A percentile compares a stretch with the other conserved stretches of the same genome.
Evolutionary conservation across 2,329 filamentous ascomycete species (phyloP).

Genomic region (Fusarium sp.): DNA sequence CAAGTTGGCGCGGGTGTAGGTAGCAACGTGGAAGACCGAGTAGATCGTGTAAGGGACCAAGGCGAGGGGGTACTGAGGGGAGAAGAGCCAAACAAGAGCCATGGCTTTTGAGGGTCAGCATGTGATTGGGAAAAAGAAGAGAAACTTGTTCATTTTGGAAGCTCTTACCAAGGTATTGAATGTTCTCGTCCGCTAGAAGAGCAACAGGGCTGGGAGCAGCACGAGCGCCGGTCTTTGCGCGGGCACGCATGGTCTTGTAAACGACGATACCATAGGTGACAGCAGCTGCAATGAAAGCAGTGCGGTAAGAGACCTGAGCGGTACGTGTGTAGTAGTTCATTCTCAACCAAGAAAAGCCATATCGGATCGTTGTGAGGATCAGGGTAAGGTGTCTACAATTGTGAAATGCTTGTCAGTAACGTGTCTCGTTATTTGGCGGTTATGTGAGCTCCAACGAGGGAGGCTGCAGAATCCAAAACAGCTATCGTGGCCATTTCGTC

Average conservation of each 20-base stretch:
- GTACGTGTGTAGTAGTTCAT: conserved; percentile 86
- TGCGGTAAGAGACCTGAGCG: conserved; percentile 88
- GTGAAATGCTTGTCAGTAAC: conserved; percentile 30
- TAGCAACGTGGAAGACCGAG: conserved; percentile 98
- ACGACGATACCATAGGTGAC: conserved; percentile 98
- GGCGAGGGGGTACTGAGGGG: conserved; percentile 88
- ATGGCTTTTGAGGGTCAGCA: conserved; percentile 71
- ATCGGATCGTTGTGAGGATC: conserved; percentile 85
- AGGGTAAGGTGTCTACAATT: conserved; percentile 81
- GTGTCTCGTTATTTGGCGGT: background rate
- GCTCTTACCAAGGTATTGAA: conserved; percentile 90
- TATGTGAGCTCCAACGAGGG: conserved; percentile 4
- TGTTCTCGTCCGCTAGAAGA: conserved; percentile 89
- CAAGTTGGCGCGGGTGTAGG: conserved; percentile 93
- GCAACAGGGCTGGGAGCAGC: conserved; percentile 71
- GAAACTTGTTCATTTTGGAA: background rate
- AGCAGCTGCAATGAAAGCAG: conserved; percentile 89
- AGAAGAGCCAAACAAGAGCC: conserved; percentile 95
- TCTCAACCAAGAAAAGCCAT: conserved; percentile 85
- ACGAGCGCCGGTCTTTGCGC: conserved; percentile 78
- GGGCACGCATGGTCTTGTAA: conserved; percentile 94
- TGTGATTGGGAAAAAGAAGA: background rate
- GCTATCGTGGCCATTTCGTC: conserved; percentile 35
- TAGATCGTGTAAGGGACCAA: conserved; percentile 96
- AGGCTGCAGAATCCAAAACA: conserved; percentile 9